phyloP scores from a whole-genome alignment of 2,329 filamentous ascomycete species.

The Calonectria crousiana region DNA sequence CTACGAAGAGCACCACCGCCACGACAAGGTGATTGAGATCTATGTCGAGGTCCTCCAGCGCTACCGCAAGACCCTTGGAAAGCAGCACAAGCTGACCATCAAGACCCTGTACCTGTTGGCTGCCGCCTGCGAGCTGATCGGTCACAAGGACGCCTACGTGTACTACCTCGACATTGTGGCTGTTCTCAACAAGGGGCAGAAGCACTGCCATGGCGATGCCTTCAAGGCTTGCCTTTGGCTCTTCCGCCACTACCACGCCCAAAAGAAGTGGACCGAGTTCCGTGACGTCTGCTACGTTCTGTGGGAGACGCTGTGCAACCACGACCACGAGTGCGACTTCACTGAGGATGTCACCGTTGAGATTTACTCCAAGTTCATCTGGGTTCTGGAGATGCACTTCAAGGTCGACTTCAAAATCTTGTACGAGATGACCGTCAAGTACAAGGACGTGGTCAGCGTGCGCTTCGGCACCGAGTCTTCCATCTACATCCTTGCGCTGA shows the following conservation, averaged over 20 bases:
- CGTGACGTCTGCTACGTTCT: slow-evolving; percentile 58
- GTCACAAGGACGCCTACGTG: slow-evolving; percentile 49
- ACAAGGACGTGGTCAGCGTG: slow-evolving; percentile 58
- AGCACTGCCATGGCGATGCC: slow-evolving; percentile 54
- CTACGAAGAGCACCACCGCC: slow-evolving; percentile 51
- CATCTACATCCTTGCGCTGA: slow-evolving; percentile 47
- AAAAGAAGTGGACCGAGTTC: slow-evolving; percentile 58
- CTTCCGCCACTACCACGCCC: slow-evolving; percentile 57
- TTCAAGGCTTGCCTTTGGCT: slow-evolving; percentile 60
- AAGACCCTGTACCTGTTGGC: slow-evolving; percentile 47
- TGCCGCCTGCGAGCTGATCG: slow-evolving; percentile 37
- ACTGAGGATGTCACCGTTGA: slow-evolving; percentile 56
- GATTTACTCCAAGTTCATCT: slow-evolving; percentile 59
- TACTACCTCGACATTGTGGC: slow-evolving; percentile 54
- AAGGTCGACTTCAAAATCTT: slow-evolving; percentile 55
- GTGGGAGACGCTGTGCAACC: slow-evolving; percentile 56
- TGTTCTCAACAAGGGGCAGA: slow-evolving; percentile 45
- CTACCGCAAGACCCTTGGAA: slow-evolving; percentile 44
- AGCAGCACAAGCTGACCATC: slow-evolving; percentile 50
- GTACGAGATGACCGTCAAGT: slow-evolving; percentile 61
- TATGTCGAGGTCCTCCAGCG: slow-evolving; percentile 49
- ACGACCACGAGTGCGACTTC: slow-evolving; percentile 50
- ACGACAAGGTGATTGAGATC: slow-evolving; percentile 53
- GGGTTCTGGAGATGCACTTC: slow-evolving; percentile 58
- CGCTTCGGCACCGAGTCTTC: slow-evolving; percentile 48